phyloP scores from a whole-genome alignment of 2,329 filamentous ascomycete genomes.

The Nakataea oryzae region DNA sequence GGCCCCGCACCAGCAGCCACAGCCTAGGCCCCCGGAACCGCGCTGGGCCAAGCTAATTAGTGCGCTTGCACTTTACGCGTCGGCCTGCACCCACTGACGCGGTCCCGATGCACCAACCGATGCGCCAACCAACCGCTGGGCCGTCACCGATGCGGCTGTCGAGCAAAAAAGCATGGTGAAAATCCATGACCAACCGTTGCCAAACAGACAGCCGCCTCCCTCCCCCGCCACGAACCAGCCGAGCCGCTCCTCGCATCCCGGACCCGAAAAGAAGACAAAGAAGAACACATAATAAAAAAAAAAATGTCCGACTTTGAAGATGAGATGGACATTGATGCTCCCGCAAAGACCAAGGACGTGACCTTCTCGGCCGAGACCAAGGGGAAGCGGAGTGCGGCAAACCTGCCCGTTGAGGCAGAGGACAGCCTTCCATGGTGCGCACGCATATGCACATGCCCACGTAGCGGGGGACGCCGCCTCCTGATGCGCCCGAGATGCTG shows the following conservation, averaged over 20 bases:
- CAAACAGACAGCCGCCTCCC: no score
- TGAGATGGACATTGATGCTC: slow-evolving; percentile 50
- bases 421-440: slow-evolving; percentile 84
- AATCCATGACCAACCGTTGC: no score
- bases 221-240: neutral
- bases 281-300: no score
- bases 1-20: neutral
- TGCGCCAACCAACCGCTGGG: no score
- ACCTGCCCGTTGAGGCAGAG: slow-evolving; percentile 86
- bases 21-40: no score
- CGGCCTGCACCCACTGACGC: neutral
- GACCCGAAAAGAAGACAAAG: no score
- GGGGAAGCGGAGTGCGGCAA: slow-evolving; percentile 85
- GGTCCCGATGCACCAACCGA: neutral
- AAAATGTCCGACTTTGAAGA: slow-evolving; percentile 50
- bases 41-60: no score
- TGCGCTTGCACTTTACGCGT: slow-evolving; percentile 1
- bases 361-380: slow-evolving; percentile 66
- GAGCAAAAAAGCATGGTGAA: no score
- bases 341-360: slow-evolving; percentile 34
- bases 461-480: no score
- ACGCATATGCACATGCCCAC: neutral
- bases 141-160: no score
- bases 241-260: no score
- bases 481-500: neutral